Conservation (phyloP, 345 rosid genomes). For the Cardamine chenopodiifolia region DNA sequence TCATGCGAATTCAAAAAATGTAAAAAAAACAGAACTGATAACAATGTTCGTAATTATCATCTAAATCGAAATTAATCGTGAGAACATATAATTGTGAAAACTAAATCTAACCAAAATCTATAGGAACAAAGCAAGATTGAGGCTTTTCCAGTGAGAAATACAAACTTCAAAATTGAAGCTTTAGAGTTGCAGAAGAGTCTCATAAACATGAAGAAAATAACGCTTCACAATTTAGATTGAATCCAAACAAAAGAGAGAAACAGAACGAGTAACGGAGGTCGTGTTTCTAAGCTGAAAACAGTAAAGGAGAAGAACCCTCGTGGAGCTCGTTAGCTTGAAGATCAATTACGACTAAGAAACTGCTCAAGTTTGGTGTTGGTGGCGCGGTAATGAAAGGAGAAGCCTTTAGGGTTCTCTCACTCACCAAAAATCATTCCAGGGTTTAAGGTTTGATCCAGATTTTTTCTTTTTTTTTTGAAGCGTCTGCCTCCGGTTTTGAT, state of each 20-base stretch:
- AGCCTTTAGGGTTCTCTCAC: conserved; percentile 27
- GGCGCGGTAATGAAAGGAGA: conserved; percentile 27
- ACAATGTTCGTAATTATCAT: neutral
- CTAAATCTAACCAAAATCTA: neutral
- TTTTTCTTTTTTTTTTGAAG: neutral
- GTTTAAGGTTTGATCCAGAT: conserved; percentile 6
- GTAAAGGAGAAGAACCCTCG: conserved; percentile 7
- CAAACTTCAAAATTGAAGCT: conserved; percentile 1
- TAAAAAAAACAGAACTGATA: neutral
- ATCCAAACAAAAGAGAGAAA: neutral
- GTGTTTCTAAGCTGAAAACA: conserved; percentile 26
- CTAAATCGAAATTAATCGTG: neutral
- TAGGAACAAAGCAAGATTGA: neutral
- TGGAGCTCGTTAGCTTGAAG: conserved; percentile 24
- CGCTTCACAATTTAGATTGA: conserved; percentile 20
- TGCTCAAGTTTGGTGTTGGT: conserved; percentile 23
- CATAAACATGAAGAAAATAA: conserved; percentile 9
- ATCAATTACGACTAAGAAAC: conserved; percentile 4
- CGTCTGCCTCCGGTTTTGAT: neutral
- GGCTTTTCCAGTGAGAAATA: neutral
- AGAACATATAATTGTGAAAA: neutral
- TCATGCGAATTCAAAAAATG: neutral
- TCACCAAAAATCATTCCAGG: neutral
- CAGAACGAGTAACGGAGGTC: neutral
- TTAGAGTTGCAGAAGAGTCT: conserved; percentile 14